Conservation (phyloP, 2,329 filamentous ascomycete genomes). For the Diplocarpon rosae region DNA sequence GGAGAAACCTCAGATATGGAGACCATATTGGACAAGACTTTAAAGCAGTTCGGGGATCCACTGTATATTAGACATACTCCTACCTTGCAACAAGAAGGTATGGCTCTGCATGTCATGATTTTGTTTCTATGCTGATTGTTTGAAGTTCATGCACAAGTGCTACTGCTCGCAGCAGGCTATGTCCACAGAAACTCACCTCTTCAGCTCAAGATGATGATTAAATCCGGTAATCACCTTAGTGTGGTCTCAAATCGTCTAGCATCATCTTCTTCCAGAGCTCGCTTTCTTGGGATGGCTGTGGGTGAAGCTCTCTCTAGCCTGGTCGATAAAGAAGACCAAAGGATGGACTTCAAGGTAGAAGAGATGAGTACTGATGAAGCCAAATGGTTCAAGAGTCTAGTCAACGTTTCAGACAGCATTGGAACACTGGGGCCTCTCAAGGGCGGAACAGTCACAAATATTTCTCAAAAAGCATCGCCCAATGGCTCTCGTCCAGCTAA, state of each 20-base stretch:
- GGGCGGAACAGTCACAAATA: constrained; percentile 15
- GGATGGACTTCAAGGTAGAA: constrained; percentile 74
- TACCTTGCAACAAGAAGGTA: constrained; percentile 81
- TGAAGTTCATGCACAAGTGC: constrained; percentile 65
- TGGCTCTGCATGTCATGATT: constrained; percentile 13
- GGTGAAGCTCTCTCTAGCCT: constrained; percentile 56
- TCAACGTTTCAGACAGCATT: constrained; percentile 48
- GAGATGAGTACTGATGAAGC: constrained; percentile 66
- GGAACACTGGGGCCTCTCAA: constrained; percentile 45
- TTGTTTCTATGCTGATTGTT: background rate
- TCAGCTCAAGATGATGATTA: constrained; percentile 56
- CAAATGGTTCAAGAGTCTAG: constrained; percentile 60
- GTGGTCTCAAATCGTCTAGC: constrained; percentile 77
- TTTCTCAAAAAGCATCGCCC: constrained; percentile 9
- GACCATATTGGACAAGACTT: constrained; percentile 52
- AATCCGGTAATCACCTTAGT: constrained; percentile 62
- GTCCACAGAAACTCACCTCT: constrained; percentile 55
- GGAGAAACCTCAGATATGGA: constrained; percentile 40
- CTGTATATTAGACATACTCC: constrained; percentile 80
- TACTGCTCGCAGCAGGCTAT: constrained; percentile 70
- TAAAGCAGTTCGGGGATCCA: constrained; percentile 71
- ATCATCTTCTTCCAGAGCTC: constrained; percentile 60
- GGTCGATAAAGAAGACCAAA: constrained; percentile 55
- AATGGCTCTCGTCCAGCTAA: constrained; percentile 21
- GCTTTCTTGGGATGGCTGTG: constrained; percentile 80